Conservation (phyloP, 306 rosid species). For the Medicago ruthenica region DNA sequence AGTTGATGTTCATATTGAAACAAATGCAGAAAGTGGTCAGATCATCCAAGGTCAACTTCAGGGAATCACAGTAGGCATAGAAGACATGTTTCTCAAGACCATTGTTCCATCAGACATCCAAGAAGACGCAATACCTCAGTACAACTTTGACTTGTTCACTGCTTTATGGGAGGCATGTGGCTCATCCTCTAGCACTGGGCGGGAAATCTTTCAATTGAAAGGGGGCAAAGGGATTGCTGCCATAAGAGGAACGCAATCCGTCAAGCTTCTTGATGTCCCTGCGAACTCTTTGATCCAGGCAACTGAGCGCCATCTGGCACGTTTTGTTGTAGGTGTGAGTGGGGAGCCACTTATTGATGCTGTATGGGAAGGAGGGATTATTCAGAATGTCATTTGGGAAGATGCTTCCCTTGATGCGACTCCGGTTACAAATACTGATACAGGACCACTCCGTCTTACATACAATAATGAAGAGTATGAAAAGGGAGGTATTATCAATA, state of each 20-base stretch:
- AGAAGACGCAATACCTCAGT: conserved; percentile 55
- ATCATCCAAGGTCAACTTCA: conserved; percentile 84
- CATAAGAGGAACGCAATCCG: conserved; percentile 84
- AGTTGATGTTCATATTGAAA: conserved; percentile 78
- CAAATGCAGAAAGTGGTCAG: conserved; percentile 84
- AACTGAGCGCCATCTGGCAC: conserved; percentile 72
- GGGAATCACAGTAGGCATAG: conserved; percentile 81
- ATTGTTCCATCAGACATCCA: conserved; percentile 66
- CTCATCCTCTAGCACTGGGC: conserved; percentile 70
- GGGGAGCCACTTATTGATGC: conserved; percentile 77
- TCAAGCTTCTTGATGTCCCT: conserved; percentile 82
- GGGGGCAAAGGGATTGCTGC: conserved; percentile 93
- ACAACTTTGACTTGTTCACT: conserved; percentile 71
- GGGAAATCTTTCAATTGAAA: conserved; percentile 82
- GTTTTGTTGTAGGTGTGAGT: conserved; percentile 75
- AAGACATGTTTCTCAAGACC: conserved; percentile 93
- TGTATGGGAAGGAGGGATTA: conserved; percentile 72
- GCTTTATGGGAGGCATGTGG: conserved; percentile 99
- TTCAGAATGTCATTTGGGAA: conserved; percentile 75
- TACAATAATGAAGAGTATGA: conserved; percentile 61
- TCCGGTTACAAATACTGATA: conserved; percentile 45
- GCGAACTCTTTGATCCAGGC: conserved; percentile 72
- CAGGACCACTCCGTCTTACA: conserved; percentile 80
- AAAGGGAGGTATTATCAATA: conserved; percentile 46
- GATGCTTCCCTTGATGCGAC: conserved; percentile 56